Evolutionary conservation across 129 eudicot species (phyloP), one percentile per base, ranked within the genome.

Genomic region (Daucus carota): DNA sequence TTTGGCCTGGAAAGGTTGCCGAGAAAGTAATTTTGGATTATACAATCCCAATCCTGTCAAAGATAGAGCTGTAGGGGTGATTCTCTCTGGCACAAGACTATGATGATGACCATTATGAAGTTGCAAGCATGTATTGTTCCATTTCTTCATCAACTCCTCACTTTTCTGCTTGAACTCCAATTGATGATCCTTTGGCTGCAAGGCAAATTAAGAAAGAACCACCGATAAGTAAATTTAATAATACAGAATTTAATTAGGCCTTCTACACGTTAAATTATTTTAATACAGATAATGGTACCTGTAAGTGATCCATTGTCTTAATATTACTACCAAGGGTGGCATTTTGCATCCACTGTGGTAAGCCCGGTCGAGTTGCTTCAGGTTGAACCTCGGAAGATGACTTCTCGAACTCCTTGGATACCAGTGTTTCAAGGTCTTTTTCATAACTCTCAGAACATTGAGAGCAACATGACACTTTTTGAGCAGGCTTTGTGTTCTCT

Each of bases 311-410:
- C 46, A 78, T 46, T 0, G 83, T 36, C 80, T 86, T 84, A 8
- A 67, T 48, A 48, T 79, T 82, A 73, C 63, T 59, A 2, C 43
- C 70, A 17, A 42, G 54, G 70, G 74, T 82, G 15, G 97, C 96
- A 76, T 79, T 95, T 77, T 92, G 94, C 86, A 95, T 75, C 99
- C 99, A 95, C 75, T 74, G 94, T 14, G 99, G 99, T 84, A 95
- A 78, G 54, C 78, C 76, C 44, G 80, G 85, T 44, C 34, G 67
- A 76, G 76, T 40, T 6, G 83, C 71, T 36, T 82, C 88, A 1
- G 82, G 81, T 67, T 81, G 87, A 72, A 65, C 80, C 70, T 87
- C 90, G 12, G 88, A 86, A 1, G 78, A 62, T 9, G 89, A 77
- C 70, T 88, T 89, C 52, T 89, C 97, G 0, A 65, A 33, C 32